Conservation (phyloP, 2,329 filamentous ascomycete species). For the Arthrobotrys conoides region DNA sequence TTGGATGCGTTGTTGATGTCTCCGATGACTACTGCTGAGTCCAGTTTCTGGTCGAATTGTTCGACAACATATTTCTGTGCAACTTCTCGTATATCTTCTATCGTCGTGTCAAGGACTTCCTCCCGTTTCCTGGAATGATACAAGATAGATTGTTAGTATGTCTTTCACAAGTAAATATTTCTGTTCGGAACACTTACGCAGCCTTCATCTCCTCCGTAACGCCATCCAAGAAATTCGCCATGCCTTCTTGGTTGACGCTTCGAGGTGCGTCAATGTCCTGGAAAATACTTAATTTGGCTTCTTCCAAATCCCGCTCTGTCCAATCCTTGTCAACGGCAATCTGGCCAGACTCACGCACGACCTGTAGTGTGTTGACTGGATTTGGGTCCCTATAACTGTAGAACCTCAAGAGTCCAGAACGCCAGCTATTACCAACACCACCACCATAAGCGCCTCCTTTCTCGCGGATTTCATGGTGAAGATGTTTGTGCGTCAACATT, state of each 20-base stretch:
- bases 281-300: slow-evolving; percentile 96
- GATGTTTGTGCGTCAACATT: slow-evolving; percentile 93
- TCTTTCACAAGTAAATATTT: neutral
- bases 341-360: slow-evolving; percentile 84
- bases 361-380: slow-evolving; percentile 85
- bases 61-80: slow-evolving; percentile 87
- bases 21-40: slow-evolving; percentile 81
- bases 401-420: slow-evolving; percentile 91
- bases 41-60: slow-evolving; percentile 70
- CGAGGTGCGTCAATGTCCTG: slow-evolving; percentile 90
- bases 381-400: slow-evolving; percentile 98
- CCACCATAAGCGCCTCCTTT: slow-evolving; percentile 97
- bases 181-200: slow-evolving; percentile 62
- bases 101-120: slow-evolving; percentile 86
- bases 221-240: slow-evolving; percentile 85
- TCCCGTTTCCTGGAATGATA: slow-evolving; percentile 76
- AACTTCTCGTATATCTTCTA: slow-evolving; percentile 82
- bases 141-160: slow-evolving; percentile 19
- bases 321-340: slow-evolving; percentile 87
- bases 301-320: slow-evolving; percentile 88
- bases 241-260: slow-evolving; percentile 88
- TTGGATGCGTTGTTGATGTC: slow-evolving; percentile 75
- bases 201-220: slow-evolving; percentile 92
- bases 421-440: slow-evolving; percentile 83
- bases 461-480: slow-evolving; percentile 97